These are phyloP conservation scores for Dioscorea alata DNA, from an alignment of 106 monocot species.

Conservation along the genomic window DNA sequence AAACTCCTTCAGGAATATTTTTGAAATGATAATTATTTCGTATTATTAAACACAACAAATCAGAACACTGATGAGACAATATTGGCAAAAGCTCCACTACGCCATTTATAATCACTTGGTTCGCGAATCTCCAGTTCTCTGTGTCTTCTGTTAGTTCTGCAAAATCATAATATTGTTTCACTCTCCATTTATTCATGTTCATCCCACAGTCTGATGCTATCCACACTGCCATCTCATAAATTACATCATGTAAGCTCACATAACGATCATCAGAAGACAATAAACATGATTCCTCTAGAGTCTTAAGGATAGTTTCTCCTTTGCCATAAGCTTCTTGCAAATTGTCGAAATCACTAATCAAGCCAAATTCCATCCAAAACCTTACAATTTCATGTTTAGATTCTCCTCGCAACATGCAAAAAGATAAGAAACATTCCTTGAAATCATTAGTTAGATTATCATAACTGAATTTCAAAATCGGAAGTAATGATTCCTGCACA, in stretches of 20 bases:
- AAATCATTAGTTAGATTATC: not conserved
- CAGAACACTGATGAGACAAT: not conserved
- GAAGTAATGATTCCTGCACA: not conserved
- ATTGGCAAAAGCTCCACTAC: not conserved
- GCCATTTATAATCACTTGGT: not conserved
- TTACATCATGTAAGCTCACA: slow-evolving; percentile 16
- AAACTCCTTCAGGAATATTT: not conserved
- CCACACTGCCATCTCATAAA: slow-evolving; percentile 13
- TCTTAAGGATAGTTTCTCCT: not conserved
- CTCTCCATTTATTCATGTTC: slow-evolving; percentile 1
- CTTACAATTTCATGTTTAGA: slow-evolving; percentile 3
- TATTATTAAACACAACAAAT: slow-evolving; percentile 2
- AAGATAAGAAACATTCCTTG: slow-evolving; percentile 22
- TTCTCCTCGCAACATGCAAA: slow-evolving; percentile 5
- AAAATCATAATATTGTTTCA: not conserved
- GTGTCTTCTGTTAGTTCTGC: not conserved
- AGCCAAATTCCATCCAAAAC: slow-evolving; percentile 17
- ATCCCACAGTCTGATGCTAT: slow-evolving; percentile 13
- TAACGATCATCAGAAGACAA: not conserved
- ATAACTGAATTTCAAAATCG: slow-evolving; percentile 20
- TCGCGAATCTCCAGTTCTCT: not conserved
- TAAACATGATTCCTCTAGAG: slow-evolving; percentile 7
- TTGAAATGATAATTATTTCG: not conserved
- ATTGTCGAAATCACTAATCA: slow-evolving; percentile 2
- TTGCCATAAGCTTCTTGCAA: not conserved